Conservation (phyloP, 2,329 filamentous ascomycete genomes). For the Harringtonia lauricola region DNA sequence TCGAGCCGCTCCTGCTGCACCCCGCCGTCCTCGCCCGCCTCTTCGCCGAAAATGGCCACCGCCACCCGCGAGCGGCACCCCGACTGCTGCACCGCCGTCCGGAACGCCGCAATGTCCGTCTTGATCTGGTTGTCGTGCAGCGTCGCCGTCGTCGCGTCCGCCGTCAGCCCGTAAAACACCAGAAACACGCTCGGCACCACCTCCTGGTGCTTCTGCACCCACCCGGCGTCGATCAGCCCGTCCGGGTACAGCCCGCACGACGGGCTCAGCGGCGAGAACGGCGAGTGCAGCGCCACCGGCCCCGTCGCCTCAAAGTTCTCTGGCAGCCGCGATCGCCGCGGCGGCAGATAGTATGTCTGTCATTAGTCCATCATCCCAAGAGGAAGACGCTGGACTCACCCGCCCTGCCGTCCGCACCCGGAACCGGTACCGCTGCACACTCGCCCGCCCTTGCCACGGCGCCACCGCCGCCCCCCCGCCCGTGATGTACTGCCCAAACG, state of each 20-base stretch:
- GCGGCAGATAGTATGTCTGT: slow-evolving; percentile 45
- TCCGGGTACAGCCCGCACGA: slow-evolving; percentile 78
- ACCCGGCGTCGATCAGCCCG: slow-evolving; percentile 69
- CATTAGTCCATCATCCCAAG: neutral
- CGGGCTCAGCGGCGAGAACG: slow-evolving; percentile 81
- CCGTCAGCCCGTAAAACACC: slow-evolving; percentile 68
- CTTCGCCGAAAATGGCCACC: slow-evolving; percentile 67
- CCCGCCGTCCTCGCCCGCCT: too few species aligned
- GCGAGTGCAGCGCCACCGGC: slow-evolving; percentile 65
- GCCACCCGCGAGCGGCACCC: slow-evolving; percentile 70
- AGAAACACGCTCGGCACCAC: slow-evolving; percentile 71
- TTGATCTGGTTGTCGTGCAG: slow-evolving; percentile 83
- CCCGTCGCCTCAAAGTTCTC: slow-evolving; percentile 37
- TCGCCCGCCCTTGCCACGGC: slow-evolving; percentile 55
- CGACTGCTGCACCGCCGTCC: slow-evolving; percentile 52
- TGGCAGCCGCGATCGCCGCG: slow-evolving; percentile 43
- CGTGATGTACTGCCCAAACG: slow-evolving; percentile 55
- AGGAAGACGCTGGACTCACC: slow-evolving; percentile 43
- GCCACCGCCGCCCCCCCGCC: slow-evolving; percentile 51
- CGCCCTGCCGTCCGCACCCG: slow-evolving; percentile 66
- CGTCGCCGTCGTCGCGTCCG: slow-evolving; percentile 61
- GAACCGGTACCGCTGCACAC: slow-evolving; percentile 45
- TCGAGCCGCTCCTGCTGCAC: slow-evolving; percentile 61
- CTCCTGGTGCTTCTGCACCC: slow-evolving; percentile 83
- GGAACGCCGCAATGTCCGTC: slow-evolving; percentile 71